Evolutionary conservation across 1,139 yeast species (phyloP).

Genomic region (Diutina neorugosa): DNA sequence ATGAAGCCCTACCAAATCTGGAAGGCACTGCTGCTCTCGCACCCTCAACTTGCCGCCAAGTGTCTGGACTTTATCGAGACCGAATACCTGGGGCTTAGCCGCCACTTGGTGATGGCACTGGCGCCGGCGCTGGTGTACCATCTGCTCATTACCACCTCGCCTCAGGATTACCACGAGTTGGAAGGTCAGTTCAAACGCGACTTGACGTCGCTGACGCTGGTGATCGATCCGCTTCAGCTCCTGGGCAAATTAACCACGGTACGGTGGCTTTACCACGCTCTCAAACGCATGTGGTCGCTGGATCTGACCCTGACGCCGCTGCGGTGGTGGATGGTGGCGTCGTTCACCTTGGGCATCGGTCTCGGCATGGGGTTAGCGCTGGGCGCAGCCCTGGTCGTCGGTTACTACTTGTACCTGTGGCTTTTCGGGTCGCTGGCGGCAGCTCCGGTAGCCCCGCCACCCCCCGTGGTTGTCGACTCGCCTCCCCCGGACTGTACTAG

Average conservation of each 20-base stretch:
- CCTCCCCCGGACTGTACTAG: not conserved
- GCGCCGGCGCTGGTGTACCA: slow-evolving; percentile 4
- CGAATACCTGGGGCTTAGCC: not conserved
- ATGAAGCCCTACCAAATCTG: slow-evolving; percentile 28
- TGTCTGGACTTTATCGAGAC: not conserved
- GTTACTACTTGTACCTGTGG: not conserved
- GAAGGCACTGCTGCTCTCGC: slow-evolving; percentile 21
- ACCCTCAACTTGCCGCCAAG: not conserved
- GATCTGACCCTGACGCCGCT: not conserved
- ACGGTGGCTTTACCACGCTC: not conserved
- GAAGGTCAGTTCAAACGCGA: not conserved
- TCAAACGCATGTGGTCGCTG: not conserved
- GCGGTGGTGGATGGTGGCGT: slow-evolving; percentile 2
- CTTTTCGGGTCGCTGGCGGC: not conserved
- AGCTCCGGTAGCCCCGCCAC: not conserved
- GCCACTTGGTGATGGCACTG: not conserved
- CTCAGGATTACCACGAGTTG: not conserved
- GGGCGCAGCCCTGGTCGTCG: slow-evolving; percentile 1
- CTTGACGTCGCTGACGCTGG: slow-evolving; percentile 3
- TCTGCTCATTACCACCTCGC: not conserved
- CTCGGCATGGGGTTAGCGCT: slow-evolving; percentile 3
- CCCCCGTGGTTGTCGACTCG: not conserved
- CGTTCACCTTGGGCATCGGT: slow-evolving; percentile 2
- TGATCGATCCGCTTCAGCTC: not conserved
- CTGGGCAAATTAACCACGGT: not conserved